These are phyloP conservation scores for Lactarius trivialis DNA, from an alignment of 768 basidiomycete genomes.

Conservation along the genomic window DNA sequence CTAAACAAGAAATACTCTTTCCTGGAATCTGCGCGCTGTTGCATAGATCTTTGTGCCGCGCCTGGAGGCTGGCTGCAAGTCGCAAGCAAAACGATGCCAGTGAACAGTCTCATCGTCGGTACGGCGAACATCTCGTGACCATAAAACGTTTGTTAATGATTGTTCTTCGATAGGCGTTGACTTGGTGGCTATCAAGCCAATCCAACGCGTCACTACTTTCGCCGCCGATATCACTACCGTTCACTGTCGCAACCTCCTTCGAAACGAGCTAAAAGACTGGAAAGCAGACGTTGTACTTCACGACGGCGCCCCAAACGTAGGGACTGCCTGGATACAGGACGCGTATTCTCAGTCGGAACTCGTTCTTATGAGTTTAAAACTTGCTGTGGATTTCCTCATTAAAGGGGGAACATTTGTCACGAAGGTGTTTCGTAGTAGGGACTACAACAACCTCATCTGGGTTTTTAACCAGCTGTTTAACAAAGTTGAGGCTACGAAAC, in stretches of 20 bases:
- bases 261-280: slow-evolving; percentile 93
- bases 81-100: slow-evolving; percentile 94
- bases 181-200: slow-evolving; percentile 91
- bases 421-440: slow-evolving; percentile 96
- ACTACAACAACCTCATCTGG: slow-evolving; percentile 99
- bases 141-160: background rate
- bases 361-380: slow-evolving; percentile 89
- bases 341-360: slow-evolving; percentile 96
- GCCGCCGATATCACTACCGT: slow-evolving; percentile 91
- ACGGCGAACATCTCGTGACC: slow-evolving; percentile 27
- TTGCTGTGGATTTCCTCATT: slow-evolving; percentile 88
- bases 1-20: slow-evolving; percentile 97
- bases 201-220: slow-evolving; percentile 88
- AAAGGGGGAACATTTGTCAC: slow-evolving; percentile 96
- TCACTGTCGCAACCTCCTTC: slow-evolving; percentile 81
- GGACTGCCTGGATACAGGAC: slow-evolving; percentile 98
- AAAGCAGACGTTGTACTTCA: slow-evolving; percentile 97
- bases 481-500: slow-evolving; percentile 97
- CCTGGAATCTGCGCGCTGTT: slow-evolving; percentile 82
- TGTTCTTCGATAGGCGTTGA: slow-evolving; percentile 64
- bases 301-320: slow-evolving; percentile 99
- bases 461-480: slow-evolving; percentile 95
- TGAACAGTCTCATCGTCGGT: slow-evolving; percentile 89
- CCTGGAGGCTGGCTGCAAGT: slow-evolving; percentile 99
- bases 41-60: slow-evolving; percentile 96